Base-by-base conservation (phyloP, 306 rosid genomes). In the Prunus armeniaca region DNA sequence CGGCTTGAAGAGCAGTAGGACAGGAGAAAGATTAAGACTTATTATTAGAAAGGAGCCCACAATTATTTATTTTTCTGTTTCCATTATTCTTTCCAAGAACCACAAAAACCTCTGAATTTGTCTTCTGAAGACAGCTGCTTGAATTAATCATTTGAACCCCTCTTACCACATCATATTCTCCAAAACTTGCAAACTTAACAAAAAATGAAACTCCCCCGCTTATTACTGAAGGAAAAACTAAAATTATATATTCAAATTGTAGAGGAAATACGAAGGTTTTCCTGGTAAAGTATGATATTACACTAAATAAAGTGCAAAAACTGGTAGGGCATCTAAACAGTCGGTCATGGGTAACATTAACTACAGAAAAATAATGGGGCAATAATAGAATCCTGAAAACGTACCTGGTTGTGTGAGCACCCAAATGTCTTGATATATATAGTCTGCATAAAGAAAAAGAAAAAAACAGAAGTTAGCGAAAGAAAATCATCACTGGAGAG, bases 391-490 rank as follows among this genome's bases (percentile, higher is more conserved):
- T 3, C 47, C 24, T 30, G 19, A 43, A 57, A 24, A 58, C 74
- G 47, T 74, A 64, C 98, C 95, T 93, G 98, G 77, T 93, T 93
- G 79, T 93, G 98, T 13, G 98, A 93, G 83, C 98, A 93, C 41
- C 98, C 98, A 71, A 93, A 93, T 67, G 98, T 93, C 82, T 93
- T 93, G 22, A 93, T 90, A 82, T 71, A 93, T 60, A 93, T 93
- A 30, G 91, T 85, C 96, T 93, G 86, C 77, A 51, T 41, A 76
- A 67, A 61, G 2, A 63, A 14, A 67, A 12, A 10, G n/a, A n/a
- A 9, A 55, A 50, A 56, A 28, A 18, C 19, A 47, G 8, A 58
- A 15, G 5, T 12, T 9, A 60, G 43, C 6, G 6, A 17, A 32
- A 45, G 11, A 66, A 41, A 13, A 9, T 6, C 11, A 27, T 17